Conservation (phyloP, 148 eudicot species). For the Dianthus caryophyllus region DNA sequence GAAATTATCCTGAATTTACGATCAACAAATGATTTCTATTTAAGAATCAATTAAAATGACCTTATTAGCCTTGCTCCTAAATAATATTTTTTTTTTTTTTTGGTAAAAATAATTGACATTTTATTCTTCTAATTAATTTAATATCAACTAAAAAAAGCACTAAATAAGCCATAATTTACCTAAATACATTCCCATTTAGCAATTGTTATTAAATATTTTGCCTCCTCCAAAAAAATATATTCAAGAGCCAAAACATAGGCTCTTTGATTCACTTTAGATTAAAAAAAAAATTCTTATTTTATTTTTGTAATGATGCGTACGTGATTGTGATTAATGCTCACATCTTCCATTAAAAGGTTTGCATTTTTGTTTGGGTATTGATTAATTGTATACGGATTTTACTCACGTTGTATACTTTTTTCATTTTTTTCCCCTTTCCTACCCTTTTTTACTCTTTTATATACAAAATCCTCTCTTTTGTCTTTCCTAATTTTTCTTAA, state of each 20-base stretch:
- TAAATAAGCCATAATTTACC: not conserved
- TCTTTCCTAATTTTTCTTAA: no score
- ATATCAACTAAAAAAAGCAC: constrained; percentile 11
- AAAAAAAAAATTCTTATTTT: not conserved
- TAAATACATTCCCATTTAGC: not conserved
- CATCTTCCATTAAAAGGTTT: constrained; percentile 10
- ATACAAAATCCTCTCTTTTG: no score
- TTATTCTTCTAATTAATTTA: not conserved
- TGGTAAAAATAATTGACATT: not conserved
- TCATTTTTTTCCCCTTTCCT: no score
- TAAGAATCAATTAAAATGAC: constrained; percentile 26
- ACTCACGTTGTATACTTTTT: no score
- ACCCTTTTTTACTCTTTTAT: no score
- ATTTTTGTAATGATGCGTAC: not conserved
- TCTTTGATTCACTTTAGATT: no score
- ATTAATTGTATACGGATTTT: no score
- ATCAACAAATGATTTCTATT: constrained; percentile 31
- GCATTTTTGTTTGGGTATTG: not conserved
- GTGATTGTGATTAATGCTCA: constrained; percentile 7
- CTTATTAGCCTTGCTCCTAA: constrained; percentile 20
- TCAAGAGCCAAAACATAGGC: not conserved
- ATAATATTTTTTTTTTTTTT: constrained; percentile 6
- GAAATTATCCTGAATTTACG: constrained; percentile 33
- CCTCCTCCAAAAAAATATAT: constrained; percentile 17
- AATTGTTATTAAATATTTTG: not conserved